Evolutionary conservation across 2,329 filamentous ascomycete species (phyloP), one percentile per base, ranked within the genome.

Genomic region (Fusarium sp.): DNA sequence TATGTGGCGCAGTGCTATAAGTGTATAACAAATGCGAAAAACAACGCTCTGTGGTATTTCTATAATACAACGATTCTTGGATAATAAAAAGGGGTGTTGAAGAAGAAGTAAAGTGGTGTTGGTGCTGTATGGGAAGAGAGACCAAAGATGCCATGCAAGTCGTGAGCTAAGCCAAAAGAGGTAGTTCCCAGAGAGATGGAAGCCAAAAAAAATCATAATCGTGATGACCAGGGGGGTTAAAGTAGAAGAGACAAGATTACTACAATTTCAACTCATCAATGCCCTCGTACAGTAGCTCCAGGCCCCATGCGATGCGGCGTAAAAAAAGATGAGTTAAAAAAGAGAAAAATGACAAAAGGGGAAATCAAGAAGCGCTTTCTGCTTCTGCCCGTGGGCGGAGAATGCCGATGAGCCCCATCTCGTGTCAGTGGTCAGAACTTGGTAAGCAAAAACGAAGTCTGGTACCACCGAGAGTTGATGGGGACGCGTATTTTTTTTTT

Each of bases 31-130:
- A 68, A 69, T 58, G 44, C 44, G 25, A 40, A 54, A 56, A 29
- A 36, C 42, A 58, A 62, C 69, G 67, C 68, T 72, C 13, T 23
- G 42, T 71, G 67, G 68, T 71, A 73, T 73, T 70, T 66, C 57
- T 67, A 65, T 67, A 20, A 31, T 71, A 71, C 58, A 71, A 60
- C 13, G 31, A 36, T 62, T 61, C 61, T 60, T 40, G 27, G 23
- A 55, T 10, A 53, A 23, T 59, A 62, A 60, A 16, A 18, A 33
- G 16, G 46, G 8, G 42, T 51, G 29, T 16, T 25, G 10, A n/a
- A 49, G 6, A 20, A 5, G 46, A 53, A 55, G 33, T 31, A 31
- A 55, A 53, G 29, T n/a, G 16, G 31, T 8, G 23, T n/a, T n/a
- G 20, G 31, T 8, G 23, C 16, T 50, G 9, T 20, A 13, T 16